phyloP scores from a whole-genome alignment of 2,329 filamentous ascomycete genomes.

The Diaporthe citrichinensis region DNA sequence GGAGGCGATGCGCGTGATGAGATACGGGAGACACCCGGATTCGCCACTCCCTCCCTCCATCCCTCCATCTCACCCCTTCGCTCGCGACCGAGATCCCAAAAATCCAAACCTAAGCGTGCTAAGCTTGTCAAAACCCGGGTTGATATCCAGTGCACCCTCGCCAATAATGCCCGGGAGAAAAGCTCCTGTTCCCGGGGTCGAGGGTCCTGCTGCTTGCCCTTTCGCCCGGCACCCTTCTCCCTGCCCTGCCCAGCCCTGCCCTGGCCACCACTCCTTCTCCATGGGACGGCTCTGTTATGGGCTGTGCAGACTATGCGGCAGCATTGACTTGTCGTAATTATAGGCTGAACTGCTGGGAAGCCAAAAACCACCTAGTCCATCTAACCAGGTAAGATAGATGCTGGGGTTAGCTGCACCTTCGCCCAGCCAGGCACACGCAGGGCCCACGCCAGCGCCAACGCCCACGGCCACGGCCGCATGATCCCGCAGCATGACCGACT shows the following conservation, averaged over 20 bases:
- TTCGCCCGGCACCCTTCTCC: neutral
- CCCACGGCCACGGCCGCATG: neutral
- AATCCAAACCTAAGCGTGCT: neutral
- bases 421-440: neutral
- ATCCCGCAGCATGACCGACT: constrained; percentile 25
- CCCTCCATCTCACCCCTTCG: neutral
- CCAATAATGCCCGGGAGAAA: constrained; percentile 16
- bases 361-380: neutral
- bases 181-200: neutral
- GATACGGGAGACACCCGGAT: neutral
- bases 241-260: neutral
- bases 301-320: neutral
- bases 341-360: neutral
- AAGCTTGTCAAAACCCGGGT: neutral
- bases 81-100: constrained; percentile 31
- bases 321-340: neutral
- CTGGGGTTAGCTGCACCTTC: neutral
- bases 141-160: neutral
- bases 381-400: neutral
- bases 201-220: neutral
- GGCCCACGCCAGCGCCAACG: neutral
- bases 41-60: neutral
- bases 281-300: constrained; percentile 1
- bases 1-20: neutral
- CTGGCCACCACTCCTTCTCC: neutral